phyloP scores from a whole-genome alignment of 371 early-diverging fungal genomes.

The Lichtheimia corymbifera region DNA sequence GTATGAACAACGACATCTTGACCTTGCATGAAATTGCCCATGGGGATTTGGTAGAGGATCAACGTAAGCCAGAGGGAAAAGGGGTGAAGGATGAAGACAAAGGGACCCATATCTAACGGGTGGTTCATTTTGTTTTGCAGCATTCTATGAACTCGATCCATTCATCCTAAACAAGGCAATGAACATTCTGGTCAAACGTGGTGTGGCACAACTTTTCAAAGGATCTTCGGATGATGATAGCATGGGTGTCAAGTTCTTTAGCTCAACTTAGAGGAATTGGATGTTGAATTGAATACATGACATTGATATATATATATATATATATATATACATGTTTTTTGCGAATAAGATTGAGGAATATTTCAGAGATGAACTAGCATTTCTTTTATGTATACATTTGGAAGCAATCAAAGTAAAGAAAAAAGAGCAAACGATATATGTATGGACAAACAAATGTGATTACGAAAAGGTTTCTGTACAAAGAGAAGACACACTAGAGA shows the following conservation, averaged over 20 bases:
- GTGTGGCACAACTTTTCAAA: conserved; percentile 80
- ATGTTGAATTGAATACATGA: background rate
- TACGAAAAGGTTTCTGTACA: conserved; percentile 5
- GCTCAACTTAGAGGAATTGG: background rate
- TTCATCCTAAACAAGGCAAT: conserved; percentile 71
- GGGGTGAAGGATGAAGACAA: background rate
- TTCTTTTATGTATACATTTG: too few species aligned
- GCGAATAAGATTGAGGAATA: background rate
- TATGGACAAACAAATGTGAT: conserved; percentile 3
- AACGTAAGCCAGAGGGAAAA: conserved; percentile 54
- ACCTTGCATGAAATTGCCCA: conserved; percentile 84
- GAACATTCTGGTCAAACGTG: conserved; percentile 75
- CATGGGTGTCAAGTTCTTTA: conserved; percentile 87
- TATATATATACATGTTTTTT: background rate
- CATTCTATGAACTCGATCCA: conserved; percentile 76
- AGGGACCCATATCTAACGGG: background rate
- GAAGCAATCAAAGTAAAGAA: too few species aligned
- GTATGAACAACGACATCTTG: conserved; percentile 78
- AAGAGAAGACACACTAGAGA: background rate
- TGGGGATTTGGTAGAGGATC: conserved; percentile 74
- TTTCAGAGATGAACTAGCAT: too few species aligned
- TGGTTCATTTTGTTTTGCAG: conserved; percentile 31
- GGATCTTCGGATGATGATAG: conserved; percentile 73
- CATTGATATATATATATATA: background rate
- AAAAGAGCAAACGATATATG: background rate